Evolutionary conservation across 2,329 filamentous ascomycete genomes (phyloP), one percentile per base, ranked within the genome.

Genomic region (Lizonia empirigonia): DNA sequence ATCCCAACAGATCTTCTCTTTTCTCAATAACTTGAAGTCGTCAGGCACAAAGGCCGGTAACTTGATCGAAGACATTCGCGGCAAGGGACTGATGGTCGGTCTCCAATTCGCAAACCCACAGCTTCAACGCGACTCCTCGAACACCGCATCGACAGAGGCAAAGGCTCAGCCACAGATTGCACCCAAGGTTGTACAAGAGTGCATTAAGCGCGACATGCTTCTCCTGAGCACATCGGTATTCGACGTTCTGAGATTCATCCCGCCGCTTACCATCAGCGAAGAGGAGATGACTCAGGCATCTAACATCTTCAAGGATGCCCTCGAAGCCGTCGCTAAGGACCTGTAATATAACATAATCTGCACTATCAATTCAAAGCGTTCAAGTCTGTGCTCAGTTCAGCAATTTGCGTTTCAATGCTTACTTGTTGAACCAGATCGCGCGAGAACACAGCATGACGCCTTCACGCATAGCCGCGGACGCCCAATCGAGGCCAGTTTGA

Each of bases 171-270:
- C 60, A 7, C 65, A 67, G 39, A 56, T 68, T n/a, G 64, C 59
- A 2, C 65, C 65, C 1, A 64, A 62, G 47, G 40, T 68, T 19
- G 65, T 68, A 4, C 58, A 62, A 23, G 64, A 68, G 33, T 63
- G 65, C 35, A 42, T 68, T 13, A 66, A 67, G 55, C 50, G 65
- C 3, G 44, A 68, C 33, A 68, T 68, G 65, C 53, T 68, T 35
- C 53, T 68, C 15, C 56, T 68, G 1, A 67, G 64, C 40, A 68
- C 65, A n/a, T 67, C 64, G 0, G 59, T 68, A 1, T 68, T 68
- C 13, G 65, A 68, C 26, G 65, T 68, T 2, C 20, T 68, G 20
- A 49, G 65, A 15, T 68, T 68, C 24, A 68, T 68, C 16, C 65
- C 65, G 0, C 58, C 64, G 27, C 62, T 68, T 13, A 68, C 58